Percentiles rank a stretch among this genome's conserved stretches.
phyloP scores from a whole-genome alignment of 441 rosid genomes.

The Syzygium syzygioides region DNA sequence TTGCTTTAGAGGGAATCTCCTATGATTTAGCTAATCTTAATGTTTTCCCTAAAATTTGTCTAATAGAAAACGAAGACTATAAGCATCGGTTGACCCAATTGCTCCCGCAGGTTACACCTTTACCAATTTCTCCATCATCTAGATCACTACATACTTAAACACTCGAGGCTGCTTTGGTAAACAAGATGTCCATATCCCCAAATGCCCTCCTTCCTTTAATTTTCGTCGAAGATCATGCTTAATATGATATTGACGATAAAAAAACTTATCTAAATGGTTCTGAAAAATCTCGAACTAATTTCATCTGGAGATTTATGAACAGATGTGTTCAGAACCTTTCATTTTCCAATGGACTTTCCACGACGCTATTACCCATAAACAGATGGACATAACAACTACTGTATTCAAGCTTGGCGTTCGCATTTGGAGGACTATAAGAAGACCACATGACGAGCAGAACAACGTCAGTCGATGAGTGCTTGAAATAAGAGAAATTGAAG shows the following conservation, averaged over 20 bases:
- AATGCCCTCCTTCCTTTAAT: neutral
- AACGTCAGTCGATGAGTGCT: neutral
- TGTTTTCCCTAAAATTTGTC: neutral
- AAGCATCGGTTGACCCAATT: neutral
- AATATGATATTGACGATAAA: neutral
- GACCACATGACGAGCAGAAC: neutral
- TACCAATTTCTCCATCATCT: neutral
- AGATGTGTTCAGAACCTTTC: too few species aligned
- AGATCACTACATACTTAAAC: neutral
- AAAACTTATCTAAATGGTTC: neutral
- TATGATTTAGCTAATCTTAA: neutral
- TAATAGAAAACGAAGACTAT: neutral
- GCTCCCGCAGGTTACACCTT: neutral
- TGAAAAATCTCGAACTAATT: neutral
- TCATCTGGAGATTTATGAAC: neutral
- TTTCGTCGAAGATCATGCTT: neutral
- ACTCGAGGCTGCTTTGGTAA: neutral
- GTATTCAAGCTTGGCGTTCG: neutral
- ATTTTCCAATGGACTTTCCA: neutral
- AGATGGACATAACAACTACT: neutral
- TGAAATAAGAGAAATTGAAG: neutral
- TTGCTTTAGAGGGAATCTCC: neutral
- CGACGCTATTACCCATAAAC: neutral
- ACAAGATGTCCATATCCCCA: neutral
- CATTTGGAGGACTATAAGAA: neutral